A percentile compares a stretch with the other conserved stretches of the same genome.
These are phyloP conservation scores for Aspergillus vadensis DNA, from an alignment of 2,329 filamentous ascomycete genomes.

Conservation along the genomic window DNA sequence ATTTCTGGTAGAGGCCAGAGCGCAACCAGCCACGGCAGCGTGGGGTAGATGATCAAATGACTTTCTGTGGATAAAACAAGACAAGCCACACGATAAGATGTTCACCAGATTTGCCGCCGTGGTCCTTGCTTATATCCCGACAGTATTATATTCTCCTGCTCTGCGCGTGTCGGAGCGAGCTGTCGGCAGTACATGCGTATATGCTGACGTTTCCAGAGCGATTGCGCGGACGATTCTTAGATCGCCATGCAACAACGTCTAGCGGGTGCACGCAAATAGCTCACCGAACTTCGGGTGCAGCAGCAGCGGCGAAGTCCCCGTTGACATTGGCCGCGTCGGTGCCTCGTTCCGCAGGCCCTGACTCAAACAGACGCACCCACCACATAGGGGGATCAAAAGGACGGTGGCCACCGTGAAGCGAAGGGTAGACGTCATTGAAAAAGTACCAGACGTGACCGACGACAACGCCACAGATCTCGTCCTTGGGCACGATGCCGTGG, in stretches of 20 bases:
- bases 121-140: not conserved
- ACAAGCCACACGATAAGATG: not conserved
- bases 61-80: not conserved
- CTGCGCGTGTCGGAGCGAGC: not conserved
- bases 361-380: slow-evolving; percentile 84
- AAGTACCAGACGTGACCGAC: slow-evolving; percentile 98
- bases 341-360: slow-evolving; percentile 18
- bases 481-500: slow-evolving; percentile 86
- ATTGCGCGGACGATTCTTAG: not conserved
- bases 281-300: slow-evolving; percentile 38
- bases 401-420: slow-evolving; percentile 78
- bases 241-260: not conserved
- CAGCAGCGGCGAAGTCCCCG: slow-evolving; percentile 36
- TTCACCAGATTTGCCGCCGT: not conserved
- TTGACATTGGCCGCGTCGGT: slow-evolving; percentile 34
- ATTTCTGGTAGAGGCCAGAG: not conserved
- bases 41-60: slow-evolving; percentile 2
- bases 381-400: slow-evolving; percentile 86
- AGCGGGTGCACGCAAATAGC: not conserved
- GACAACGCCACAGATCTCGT: slow-evolving; percentile 92
- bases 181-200: too few species aligned
- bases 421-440: slow-evolving; percentile 94
- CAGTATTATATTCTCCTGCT: not conserved
- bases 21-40: not conserved
- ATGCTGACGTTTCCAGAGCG: not conserved